phyloP scores from a whole-genome alignment of 176 grass and related monocot genomes.

The Coix lacrymajobi region DNA sequence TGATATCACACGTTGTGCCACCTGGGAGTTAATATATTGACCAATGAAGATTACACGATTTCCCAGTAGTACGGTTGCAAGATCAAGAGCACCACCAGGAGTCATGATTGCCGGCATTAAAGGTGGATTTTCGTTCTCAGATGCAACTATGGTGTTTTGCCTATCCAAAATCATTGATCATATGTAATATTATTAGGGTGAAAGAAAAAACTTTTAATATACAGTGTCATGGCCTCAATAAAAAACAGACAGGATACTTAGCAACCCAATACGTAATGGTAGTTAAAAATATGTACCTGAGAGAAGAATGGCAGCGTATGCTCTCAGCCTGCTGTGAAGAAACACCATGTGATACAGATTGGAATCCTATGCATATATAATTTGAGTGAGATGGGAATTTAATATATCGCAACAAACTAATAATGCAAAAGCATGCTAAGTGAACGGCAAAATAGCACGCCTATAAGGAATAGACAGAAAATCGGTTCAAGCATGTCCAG shows the following conservation, averaged over 20 bases:
- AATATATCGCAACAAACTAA: conserved; percentile 6
- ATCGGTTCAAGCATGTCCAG: not conserved
- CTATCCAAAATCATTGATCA: conserved; percentile 27
- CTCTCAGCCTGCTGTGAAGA: conserved; percentile 18
- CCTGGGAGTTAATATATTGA: conserved; percentile 81
- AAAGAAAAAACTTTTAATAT: conserved; percentile 18
- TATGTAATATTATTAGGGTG: not conserved
- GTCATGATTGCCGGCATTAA: conserved; percentile 82
- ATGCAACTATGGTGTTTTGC: conserved; percentile 43
- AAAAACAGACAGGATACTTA: not conserved
- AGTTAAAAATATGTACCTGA: conserved; percentile 34
- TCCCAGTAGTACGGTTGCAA: conserved; percentile 62
- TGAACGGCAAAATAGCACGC: not conserved
- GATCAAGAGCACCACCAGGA: conserved; percentile 70
- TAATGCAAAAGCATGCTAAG: not conserved
- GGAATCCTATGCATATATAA: conserved; percentile 29
- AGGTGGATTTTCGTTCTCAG: conserved; percentile 74
- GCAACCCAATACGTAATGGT: not conserved
- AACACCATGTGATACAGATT: conserved; percentile 19
- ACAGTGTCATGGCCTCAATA: not conserved
- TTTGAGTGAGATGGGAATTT: conserved; percentile 19
- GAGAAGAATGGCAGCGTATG: conserved; percentile 9
- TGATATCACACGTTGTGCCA: conserved; percentile 92
- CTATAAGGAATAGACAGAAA: not conserved
- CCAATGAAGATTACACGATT: conserved; percentile 95